These are phyloP conservation scores for Fusarium sp. DNA, from an alignment of 2,329 filamentous ascomycete genomes.

Conservation along the genomic window DNA sequence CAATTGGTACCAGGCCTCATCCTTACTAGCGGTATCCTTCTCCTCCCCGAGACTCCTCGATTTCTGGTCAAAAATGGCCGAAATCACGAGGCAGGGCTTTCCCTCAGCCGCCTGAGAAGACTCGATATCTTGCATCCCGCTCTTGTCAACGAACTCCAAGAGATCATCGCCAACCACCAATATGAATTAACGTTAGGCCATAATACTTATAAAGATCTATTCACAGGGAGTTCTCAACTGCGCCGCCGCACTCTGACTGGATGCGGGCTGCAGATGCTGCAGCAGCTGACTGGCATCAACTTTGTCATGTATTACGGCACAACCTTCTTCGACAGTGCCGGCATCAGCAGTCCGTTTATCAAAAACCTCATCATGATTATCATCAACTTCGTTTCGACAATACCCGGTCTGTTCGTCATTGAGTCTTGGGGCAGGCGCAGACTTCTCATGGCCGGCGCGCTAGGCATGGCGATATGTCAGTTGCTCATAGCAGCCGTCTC, in stretches of 20 bases:
- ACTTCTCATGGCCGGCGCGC: neutral
- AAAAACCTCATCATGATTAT: neutral
- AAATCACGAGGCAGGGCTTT: slow-evolving; percentile 40
- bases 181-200: slow-evolving; percentile 59
- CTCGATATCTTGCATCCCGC: slow-evolving; percentile 70
- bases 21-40: slow-evolving; percentile 73
- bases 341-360: neutral
- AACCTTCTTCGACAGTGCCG: neutral
- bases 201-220: too few species aligned
- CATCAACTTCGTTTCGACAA: neutral
- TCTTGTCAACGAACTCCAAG: slow-evolving; percentile 73
- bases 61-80: slow-evolving; percentile 74
- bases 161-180: slow-evolving; percentile 75
- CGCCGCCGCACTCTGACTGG: too few species aligned
- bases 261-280: neutral
- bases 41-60: slow-evolving; percentile 81
- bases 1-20: slow-evolving; percentile 79
- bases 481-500: too few species aligned
- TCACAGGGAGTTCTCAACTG: too few species aligned
- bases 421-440: neutral
- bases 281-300: neutral
- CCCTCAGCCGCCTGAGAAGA: slow-evolving; percentile 73
- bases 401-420: neutral
- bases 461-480: neutral
- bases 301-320: neutral